Evolutionary conservation across 1,284 basidiomycete species (phyloP), one percentile per base, ranked within the genome.

Genomic region (Puccinia horiana): DNA sequence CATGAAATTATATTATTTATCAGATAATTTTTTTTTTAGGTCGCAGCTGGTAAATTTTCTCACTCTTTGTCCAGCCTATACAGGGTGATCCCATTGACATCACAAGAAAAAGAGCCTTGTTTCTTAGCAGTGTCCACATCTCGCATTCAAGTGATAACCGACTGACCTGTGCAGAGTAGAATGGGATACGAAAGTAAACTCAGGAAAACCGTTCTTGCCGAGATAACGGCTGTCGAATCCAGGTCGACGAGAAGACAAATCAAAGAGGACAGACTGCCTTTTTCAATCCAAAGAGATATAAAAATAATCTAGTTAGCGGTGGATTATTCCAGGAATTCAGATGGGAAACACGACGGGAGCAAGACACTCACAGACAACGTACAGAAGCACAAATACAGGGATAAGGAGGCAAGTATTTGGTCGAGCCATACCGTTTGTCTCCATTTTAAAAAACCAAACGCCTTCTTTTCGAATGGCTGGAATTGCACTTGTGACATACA

Each of bases 231-330:
- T 0, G n/a, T 29, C 12, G 42, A 72, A 26, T 72, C 29, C 44
- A 72, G 42, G 47, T 72, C 69, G 47, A 47, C 49, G 23, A 47
- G 69, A 16, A 72, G 69, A 72, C 47, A 47, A 29, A 72, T 72
- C 35, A 72, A 49, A 9, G 69, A 47, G 44, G 69, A 72, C 42
- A 72, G 69, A 35, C 69, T 72, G 47, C 69, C 69, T 72, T 65
- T 65, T 65, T 20, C 63, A 40, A 65, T 9, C 6, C 32, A 65
- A 65, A 35, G 37, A 65, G 23, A 32, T 42, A 8, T 8, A 42
- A 42, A 65, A 32, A 42, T 65, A 18, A 40, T 35, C 40, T 14
- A 42, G 16, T 65, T 14, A 42, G 16, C 37, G 4, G 6, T n/a
- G 35, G 5, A 65, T 42, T 12, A 16, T 65, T 35, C 37, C 63